Evolutionary conservation across 2,329 filamentous ascomycete genomes (phyloP).

Genomic region (Colletotrichum tanaceti): DNA sequence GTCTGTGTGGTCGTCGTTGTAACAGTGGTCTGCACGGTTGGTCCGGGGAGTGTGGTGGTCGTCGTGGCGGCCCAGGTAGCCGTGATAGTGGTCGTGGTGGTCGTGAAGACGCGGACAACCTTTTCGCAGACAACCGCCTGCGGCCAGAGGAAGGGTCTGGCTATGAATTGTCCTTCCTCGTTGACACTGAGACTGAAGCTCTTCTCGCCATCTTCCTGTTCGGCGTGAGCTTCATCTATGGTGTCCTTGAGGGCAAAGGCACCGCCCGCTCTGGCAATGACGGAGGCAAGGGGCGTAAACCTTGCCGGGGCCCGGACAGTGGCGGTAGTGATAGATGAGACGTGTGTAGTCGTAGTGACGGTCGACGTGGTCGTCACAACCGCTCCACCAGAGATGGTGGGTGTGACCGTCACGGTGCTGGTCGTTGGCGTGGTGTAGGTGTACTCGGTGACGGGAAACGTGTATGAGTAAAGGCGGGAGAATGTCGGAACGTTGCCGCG

Average conservation of each 20-base stretch:
- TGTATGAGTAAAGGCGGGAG: conserved; percentile 32
- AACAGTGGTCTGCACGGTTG: conserved; percentile 1
- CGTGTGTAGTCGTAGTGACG: conserved; percentile 20
- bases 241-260: neutral
- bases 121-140: conserved; percentile 30
- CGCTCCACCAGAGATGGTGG: neutral
- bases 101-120: conserved; percentile 28
- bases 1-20: conserved; percentile 19
- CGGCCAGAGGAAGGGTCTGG: neutral
- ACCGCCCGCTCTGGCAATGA: neutral
- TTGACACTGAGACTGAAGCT: neutral
- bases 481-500: conserved; percentile 3
- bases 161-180: neutral
- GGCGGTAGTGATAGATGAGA: conserved; percentile 8
- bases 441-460: conserved; percentile 27
- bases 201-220: neutral
- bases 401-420: conserved; percentile 26
- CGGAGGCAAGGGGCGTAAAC: conserved; percentile 23
- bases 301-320: conserved; percentile 7
- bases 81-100: conserved; percentile 18
- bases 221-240: neutral
- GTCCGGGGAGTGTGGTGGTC: conserved; percentile 11
- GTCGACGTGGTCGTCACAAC: conserved; percentile 9
- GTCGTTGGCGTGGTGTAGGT: conserved; percentile 22
- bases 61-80: conserved; percentile 15